These are phyloP conservation scores for Diaporthe citri DNA, from an alignment of 2,329 filamentous ascomycete species.

Conservation along the genomic window DNA sequence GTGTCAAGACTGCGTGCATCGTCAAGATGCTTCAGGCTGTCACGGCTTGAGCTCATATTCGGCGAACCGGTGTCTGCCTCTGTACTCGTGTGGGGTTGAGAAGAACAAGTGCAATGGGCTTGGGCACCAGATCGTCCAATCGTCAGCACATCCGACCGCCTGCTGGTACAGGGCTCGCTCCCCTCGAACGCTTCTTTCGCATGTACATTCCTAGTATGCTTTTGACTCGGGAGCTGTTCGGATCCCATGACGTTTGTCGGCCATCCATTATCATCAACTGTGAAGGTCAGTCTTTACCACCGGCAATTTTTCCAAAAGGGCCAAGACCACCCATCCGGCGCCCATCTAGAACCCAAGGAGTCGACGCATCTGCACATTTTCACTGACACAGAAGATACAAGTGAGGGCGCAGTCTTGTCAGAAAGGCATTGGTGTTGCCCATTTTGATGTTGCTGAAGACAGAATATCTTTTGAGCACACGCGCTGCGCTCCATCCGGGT, in stretches of 20 bases:
- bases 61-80: background rate
- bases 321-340: too few species aligned
- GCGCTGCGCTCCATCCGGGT: slow-evolving; percentile 36
- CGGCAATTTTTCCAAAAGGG: too few species aligned
- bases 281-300: background rate
- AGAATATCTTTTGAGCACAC: slow-evolving; percentile 35
- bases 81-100: background rate
- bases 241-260: background rate
- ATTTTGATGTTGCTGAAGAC: slow-evolving; percentile 35
- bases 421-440: slow-evolving; percentile 32
- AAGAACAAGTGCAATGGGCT: background rate
- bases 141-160: background rate
- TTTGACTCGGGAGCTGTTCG: background rate
- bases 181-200: background rate
- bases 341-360: too few species aligned
- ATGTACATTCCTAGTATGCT: background rate
- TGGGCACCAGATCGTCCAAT: background rate
- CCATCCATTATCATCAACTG: background rate
- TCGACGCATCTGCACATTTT: background rate
- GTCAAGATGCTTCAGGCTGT: background rate
- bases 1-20: background rate
- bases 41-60: background rate
- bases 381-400: too few species aligned
- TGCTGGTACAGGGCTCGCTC: background rate
- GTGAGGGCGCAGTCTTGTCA: background rate